These are phyloP conservation scores for Begonia fuchsioides DNA, from an alignment of 306 rosid species.

Conservation along the genomic window DNA sequence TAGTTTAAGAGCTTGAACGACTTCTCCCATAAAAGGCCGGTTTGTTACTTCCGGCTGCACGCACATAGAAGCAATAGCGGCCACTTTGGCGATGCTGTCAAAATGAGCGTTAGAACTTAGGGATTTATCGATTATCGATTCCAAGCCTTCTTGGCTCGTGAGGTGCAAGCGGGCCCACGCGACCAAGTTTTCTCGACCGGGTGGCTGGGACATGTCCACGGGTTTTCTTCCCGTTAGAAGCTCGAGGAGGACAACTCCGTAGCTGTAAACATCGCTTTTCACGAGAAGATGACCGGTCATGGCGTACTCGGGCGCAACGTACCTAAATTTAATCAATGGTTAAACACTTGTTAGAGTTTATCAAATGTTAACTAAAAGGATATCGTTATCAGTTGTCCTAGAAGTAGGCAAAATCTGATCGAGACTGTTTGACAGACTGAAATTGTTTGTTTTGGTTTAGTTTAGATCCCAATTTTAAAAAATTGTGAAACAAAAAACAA, in stretches of 20 bases:
- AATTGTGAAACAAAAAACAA: no score
- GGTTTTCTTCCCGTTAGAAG: conserved; percentile 77
- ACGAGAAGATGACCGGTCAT: conserved; percentile 95
- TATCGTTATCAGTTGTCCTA: not conserved
- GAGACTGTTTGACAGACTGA: no score
- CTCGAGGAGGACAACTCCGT: conserved; percentile 88
- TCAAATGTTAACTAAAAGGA: no score
- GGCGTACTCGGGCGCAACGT: conserved; percentile 88
- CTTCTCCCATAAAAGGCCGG: conserved; percentile 93
- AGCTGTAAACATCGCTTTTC: conserved; percentile 87
- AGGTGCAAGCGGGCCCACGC: conserved; percentile 79
- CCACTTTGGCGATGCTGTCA: conserved; percentile 68
- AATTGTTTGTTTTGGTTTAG: no score
- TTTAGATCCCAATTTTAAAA: no score
- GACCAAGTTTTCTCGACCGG: conserved; percentile 77
- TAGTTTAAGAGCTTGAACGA: conserved; percentile 82
- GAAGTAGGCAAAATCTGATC: no score
- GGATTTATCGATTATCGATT: conserved; percentile 37
- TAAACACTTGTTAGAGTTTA: no score
- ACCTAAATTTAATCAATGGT: conserved; percentile 24
- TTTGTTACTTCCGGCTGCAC: conserved; percentile 76
- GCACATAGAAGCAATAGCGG: conserved; percentile 90
- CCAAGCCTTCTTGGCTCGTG: conserved; percentile 46
- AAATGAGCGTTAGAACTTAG: conserved; percentile 36
- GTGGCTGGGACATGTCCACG: conserved; percentile 81